Conservation (phyloP, 768 basidiomycete species). For the Leccinum imitatum region DNA sequence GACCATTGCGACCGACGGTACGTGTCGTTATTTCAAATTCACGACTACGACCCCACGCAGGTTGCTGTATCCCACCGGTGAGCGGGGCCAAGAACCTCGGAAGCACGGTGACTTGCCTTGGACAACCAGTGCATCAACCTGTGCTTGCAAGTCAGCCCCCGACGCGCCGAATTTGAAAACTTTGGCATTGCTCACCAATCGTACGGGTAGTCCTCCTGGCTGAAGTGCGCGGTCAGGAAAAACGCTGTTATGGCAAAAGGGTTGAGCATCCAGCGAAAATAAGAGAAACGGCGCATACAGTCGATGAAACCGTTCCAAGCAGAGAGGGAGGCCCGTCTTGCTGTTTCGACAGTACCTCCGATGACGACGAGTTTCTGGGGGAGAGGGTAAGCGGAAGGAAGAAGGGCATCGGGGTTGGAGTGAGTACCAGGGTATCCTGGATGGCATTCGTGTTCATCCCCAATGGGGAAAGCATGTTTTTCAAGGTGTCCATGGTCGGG, state of each 20-base stretch:
- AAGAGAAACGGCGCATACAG: slow-evolving; percentile 42
- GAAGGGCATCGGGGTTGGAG: background rate
- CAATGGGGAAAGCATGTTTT: slow-evolving; percentile 69
- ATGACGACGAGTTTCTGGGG: slow-evolving; percentile 84
- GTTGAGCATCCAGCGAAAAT: slow-evolving; percentile 10
- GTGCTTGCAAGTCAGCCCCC: slow-evolving; percentile 8
- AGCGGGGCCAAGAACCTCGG: slow-evolving; percentile 8
- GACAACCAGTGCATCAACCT: slow-evolving; percentile 91
- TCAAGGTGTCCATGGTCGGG: slow-evolving; percentile 63
- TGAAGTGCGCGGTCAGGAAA: slow-evolving; percentile 88
- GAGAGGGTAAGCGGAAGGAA: background rate
- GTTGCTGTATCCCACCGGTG: slow-evolving; percentile 56
- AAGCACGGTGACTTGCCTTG: slow-evolving; percentile 47
- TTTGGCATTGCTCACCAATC: slow-evolving; percentile 56
- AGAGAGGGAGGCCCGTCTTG: slow-evolving; percentile 74
- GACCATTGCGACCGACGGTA: slow-evolving; percentile 58
- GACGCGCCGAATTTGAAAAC: background rate
- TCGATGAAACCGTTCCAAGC: slow-evolving; percentile 91
- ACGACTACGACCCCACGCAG: slow-evolving; percentile 83
- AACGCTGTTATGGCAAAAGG: slow-evolving; percentile 50
- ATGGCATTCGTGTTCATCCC: slow-evolving; percentile 66
- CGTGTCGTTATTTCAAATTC: slow-evolving; percentile 91
- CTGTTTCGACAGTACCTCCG: slow-evolving; percentile 86
- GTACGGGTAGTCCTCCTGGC: slow-evolving; percentile 84
- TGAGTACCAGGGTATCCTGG: slow-evolving; percentile 73